A percentile compares a stretch with the other conserved stretches of the same genome.
phyloP scores from a whole-genome alignment of 1,284 basidiomycete species.

The Grifola frondosa region DNA sequence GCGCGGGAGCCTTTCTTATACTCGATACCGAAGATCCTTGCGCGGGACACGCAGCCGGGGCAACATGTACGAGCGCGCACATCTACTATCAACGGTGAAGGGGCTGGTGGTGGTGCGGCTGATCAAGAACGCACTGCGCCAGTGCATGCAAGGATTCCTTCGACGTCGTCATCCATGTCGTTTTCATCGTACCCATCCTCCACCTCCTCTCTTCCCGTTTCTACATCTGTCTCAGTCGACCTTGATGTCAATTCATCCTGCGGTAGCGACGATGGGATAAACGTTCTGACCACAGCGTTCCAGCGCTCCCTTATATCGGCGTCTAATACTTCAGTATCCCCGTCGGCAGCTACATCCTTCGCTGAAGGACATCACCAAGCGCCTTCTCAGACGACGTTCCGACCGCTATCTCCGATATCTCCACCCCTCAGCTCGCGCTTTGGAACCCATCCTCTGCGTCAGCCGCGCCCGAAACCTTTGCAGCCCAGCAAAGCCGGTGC shows the following conservation, averaged over 20 bases:
- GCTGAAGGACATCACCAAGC: no score
- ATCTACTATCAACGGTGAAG: no score
- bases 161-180: background rate
- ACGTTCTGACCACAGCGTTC: slow-evolving; percentile 6
- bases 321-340: slow-evolving; percentile 1
- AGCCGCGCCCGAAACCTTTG: background rate
- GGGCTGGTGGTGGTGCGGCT: no score
- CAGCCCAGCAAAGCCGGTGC: slow-evolving; percentile 13
- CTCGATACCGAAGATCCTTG: slow-evolving; percentile 10
- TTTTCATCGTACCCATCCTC: slow-evolving; percentile 3
- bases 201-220: slow-evolving; percentile 1
- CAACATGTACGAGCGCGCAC: background rate
- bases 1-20: slow-evolving; percentile 16
- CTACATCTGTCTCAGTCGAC: background rate
- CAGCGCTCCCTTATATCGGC: slow-evolving; percentile 4
- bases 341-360: background rate
- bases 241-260: no score
- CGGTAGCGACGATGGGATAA: background rate
- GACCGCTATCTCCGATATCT: slow-evolving; percentile 2
- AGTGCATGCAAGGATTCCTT: background rate
- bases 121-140: background rate
- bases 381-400: no score
- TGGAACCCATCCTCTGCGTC: background rate
- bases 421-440: slow-evolving; percentile 1
- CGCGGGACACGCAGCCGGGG: background rate